These are phyloP conservation scores for Psilocybe mexicana DNA, from an alignment of 1,284 basidiomycete species.

Conservation along the genomic window DNA sequence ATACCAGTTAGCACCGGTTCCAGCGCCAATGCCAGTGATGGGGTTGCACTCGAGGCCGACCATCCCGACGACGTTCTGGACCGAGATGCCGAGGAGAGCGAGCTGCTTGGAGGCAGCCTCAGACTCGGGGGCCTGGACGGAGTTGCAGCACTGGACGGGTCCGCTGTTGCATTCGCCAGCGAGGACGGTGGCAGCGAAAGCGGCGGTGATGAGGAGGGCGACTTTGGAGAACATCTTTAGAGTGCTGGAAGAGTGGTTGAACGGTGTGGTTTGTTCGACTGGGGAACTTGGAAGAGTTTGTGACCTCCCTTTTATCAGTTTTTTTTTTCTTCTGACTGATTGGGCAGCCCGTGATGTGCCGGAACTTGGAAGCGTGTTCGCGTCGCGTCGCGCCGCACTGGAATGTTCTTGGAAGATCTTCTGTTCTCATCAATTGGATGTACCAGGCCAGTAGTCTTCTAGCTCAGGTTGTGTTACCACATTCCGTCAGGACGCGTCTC, in stretches of 20 bases:
- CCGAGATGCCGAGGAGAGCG: constrained; percentile 8
- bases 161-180: constrained; percentile 19
- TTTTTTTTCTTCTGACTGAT: too few relatives aligned
- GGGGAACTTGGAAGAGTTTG: too few relatives aligned
- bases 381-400: too few relatives aligned
- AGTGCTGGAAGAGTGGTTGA: not conserved
- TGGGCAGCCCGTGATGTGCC: too few relatives aligned
- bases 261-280: not conserved
- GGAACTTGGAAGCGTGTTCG: too few relatives aligned
- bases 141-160: constrained; percentile 17
- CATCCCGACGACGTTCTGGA: constrained; percentile 9
- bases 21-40: constrained; percentile 16
- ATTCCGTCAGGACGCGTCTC: too few relatives aligned
- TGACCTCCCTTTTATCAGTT: too few relatives aligned
- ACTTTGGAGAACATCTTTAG: constrained; percentile 14
- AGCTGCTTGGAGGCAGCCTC: constrained; percentile 1
- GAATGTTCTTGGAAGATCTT: too few relatives aligned
- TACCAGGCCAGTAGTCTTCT: too few relatives aligned
- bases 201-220: constrained; percentile 11
- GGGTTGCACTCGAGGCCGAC: constrained; percentile 18
- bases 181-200: constrained; percentile 4
- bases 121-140: constrained; percentile 1
- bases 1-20: constrained; percentile 14
- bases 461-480: too few relatives aligned
- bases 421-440: too few relatives aligned